Percentiles rank a stretch among this genome's conserved stretches.
phyloP scores from a whole-genome alignment of 192 early-diverging fungal species.

The Coemansia sp. region DNA sequence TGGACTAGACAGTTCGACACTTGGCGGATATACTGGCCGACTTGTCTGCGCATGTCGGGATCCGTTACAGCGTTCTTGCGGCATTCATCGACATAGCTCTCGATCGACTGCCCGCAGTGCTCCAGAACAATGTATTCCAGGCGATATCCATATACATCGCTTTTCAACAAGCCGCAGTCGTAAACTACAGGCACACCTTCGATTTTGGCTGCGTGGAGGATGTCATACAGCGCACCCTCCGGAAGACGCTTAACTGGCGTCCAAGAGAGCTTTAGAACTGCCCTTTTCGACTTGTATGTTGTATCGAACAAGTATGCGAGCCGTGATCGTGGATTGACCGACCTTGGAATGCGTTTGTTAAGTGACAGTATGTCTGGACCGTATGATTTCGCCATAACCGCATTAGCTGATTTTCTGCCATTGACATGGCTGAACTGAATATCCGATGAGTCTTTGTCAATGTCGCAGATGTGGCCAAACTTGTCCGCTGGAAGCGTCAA shows the following conservation, averaged over 20 bases:
- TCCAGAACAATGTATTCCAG: conserved; percentile 8
- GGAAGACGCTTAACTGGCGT: conserved; percentile 1
- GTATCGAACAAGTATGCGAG: neutral
- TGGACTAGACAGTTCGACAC: no score
- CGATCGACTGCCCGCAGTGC: no score
- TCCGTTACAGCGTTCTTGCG: neutral
- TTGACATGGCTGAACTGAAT: neutral
- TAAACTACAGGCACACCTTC: neutral
- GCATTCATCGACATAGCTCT: neutral
- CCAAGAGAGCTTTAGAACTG: no score
- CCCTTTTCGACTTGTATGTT: neutral
- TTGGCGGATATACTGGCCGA: neutral
- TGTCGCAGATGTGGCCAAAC: conserved; percentile 11
- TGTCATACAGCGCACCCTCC: conserved; percentile 2
- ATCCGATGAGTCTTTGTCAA: neutral
- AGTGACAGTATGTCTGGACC: neutral
- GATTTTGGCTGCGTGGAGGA: neutral
- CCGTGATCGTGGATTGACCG: neutral
- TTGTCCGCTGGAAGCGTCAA: conserved; percentile 1
- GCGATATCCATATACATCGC: conserved; percentile 6
- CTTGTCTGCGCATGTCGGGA: neutral
- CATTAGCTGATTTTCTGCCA: neutral
- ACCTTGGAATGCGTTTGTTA: neutral
- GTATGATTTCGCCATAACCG: neutral
- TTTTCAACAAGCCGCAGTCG: neutral